Base-by-base conservation (phyloP, 176 grass and related monocot genomes). In the Carex scoparia region DNA sequence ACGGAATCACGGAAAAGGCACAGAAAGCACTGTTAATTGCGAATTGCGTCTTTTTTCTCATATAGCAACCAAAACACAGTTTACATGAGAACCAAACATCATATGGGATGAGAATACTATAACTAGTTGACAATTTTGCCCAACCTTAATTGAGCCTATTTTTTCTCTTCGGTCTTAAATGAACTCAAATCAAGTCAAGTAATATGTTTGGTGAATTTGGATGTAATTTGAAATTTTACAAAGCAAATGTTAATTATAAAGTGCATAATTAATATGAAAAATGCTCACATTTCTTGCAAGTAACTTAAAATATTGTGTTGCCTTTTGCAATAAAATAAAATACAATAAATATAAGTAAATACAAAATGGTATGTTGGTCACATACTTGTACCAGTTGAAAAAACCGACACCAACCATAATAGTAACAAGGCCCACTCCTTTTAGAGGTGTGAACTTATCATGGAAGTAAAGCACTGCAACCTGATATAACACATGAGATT, bases 361-460 rank as follows among this genome's bases (percentile, higher is more conserved):
- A 80, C 12, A 75, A 19, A 56, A 63, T 65, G 57, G 7, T 32
- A 87, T 83, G 79, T 67, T 57, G 81, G 79, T 63, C 37, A 99
- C 96, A 89, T 90, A 99, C 96, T 95, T 99, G 90, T 95, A 99
- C 93, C 90, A 95, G 86, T 99, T 99, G 91, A 99, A 99, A 88
- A 99, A 91, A 80, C 96, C 84, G 84, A 99, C 93, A 70, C 96
- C 96, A 84, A 94, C 53, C 93, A 99, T 92, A 85, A 94, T 95
- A 37, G 91, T 99, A 78, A 88, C 56, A 78, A 99, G 96, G 79
- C 96, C 96, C 82, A 77, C 4, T 40, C 91, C 96, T 86, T 99
- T 99, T 71, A 95, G 86, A 87, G 86, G 91, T 53, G 93, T 95
- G 88, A 99, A 99, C 46, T 88, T 74, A 79, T 99, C 96, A 71